Evolutionary conservation across 257 asterid genomes (phyloP).

Genomic region (Solanum infundibuliforme): DNA sequence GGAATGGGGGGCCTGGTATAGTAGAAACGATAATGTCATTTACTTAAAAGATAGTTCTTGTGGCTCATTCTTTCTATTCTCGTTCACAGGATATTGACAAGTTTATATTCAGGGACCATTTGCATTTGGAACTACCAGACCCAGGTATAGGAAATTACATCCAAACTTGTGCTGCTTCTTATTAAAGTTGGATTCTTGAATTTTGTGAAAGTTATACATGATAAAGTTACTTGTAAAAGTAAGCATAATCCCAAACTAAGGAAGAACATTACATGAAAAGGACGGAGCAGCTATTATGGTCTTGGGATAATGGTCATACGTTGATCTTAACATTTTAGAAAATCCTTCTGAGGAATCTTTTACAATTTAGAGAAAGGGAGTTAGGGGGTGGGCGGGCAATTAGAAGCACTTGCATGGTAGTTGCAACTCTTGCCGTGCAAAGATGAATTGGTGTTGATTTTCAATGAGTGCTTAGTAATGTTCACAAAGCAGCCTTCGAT

Average conservation of each 20-base stretch:
- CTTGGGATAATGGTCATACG: neutral
- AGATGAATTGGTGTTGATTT: neutral
- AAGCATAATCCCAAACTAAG: neutral
- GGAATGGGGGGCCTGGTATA: neutral
- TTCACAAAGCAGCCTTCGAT: neutral
- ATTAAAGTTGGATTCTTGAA: neutral
- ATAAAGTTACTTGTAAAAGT: neutral
- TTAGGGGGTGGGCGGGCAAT: neutral
- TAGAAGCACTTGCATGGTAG: neutral
- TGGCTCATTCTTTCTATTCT: constrained; percentile 11
- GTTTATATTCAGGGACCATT: constrained; percentile 64
- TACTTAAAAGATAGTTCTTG: neutral
- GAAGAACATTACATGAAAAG: neutral
- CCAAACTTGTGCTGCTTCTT: neutral
- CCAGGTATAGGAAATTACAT: constrained; percentile 32
- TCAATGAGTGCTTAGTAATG: neutral
- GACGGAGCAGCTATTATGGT: neutral
- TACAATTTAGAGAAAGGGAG: neutral
- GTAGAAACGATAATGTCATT: neutral
- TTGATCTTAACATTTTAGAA: neutral
- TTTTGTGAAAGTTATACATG: neutral
- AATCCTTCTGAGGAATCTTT: neutral
- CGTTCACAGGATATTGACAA: constrained; percentile 53
- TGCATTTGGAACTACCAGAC: constrained; percentile 69
- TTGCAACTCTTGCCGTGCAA: neutral